Evolutionary conservation across 2,329 filamentous ascomycete species (phyloP), one percentile per base, ranked within the genome.

Genomic region (Epichloe aotearoae): DNA sequence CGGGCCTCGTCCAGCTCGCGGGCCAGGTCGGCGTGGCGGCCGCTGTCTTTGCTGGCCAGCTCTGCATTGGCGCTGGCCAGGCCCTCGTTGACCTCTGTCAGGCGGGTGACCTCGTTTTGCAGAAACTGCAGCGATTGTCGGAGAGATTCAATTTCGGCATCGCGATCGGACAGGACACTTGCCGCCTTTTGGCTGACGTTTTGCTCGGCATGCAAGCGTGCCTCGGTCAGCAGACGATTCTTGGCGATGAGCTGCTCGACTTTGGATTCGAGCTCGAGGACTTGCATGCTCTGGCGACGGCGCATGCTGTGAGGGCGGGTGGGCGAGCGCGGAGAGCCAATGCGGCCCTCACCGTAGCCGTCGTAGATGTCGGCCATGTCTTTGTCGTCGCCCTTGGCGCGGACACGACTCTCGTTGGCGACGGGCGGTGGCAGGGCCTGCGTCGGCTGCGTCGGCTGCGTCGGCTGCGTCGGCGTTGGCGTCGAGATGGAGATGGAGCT

Each of bases 271-370:
- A 98, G 82, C 61, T 98, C 91, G 54, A 97, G 82, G 50, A 91
- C 82, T 71, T 97, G 91, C 83, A 97, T 91, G 76, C 91, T 97
- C 70, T 95, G 93, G 64, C 91, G 87, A 65, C 91, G 90, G 61
- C 91, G 90, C 79, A 98, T 86, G 74, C 89, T 96, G 64, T 90
- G 88, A 61, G 93, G 90, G 69, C 91, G 83, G 59, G 88, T 95
- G 50, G 93, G 93, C 62, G 93, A 97, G 62, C 86, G 83, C 63
- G 91, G 89, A 65, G 89, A 95, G 65, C 83, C 83, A 64, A 86
- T 79, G 64, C 79, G 87, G 69, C 86, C 88, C 72, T 95, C 88
- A 71, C 91, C 91, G 74, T 82, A 90, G 71, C 88, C 91, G 79
- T 95, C 89, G 73, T 86, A 95, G 72, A 95, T 84, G 76, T 95